These are phyloP conservation scores for Rhynchospora tenuis DNA, from an alignment of 176 grass and related monocot genomes.

Conservation along the genomic window DNA sequence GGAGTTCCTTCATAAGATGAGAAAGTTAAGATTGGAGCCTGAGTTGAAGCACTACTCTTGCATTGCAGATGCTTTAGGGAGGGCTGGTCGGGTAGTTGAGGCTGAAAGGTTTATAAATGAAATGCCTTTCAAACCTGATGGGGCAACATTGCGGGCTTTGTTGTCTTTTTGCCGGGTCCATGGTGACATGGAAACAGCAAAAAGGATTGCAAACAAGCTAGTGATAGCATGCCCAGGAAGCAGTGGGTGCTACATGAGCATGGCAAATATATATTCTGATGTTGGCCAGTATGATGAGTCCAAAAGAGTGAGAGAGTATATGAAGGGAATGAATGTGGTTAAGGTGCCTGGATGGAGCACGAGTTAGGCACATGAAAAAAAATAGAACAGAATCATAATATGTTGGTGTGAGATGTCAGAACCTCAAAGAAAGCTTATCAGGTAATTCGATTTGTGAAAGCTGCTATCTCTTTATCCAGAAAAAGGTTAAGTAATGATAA, in stretches of 20 bases:
- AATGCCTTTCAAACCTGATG: constrained; percentile 65
- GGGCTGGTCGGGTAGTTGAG: constrained; percentile 41
- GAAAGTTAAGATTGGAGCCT: constrained; percentile 24
- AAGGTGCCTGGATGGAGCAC: constrained; percentile 57
- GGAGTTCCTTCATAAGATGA: constrained; percentile 47
- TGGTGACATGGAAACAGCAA: constrained; percentile 51
- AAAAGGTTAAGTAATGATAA: not conserved
- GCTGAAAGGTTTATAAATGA: constrained; percentile 57
- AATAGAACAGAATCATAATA: not conserved
- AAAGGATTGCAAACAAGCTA: constrained; percentile 45
- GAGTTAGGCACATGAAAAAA: constrained; percentile 15
- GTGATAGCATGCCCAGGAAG: constrained; percentile 49
- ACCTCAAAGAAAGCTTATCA: not conserved
- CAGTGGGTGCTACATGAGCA: constrained; percentile 70
- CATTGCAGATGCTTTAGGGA: constrained; percentile 52
- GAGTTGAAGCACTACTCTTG: constrained; percentile 75
- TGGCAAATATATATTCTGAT: constrained; percentile 81
- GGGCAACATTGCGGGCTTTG: constrained; percentile 50
- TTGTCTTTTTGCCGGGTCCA: constrained; percentile 58
- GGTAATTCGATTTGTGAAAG: not conserved
- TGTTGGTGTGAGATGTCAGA: not conserved
- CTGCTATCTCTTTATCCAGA: not conserved
- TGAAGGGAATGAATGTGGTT: constrained; percentile 56
- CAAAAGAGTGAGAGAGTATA: constrained; percentile 61
- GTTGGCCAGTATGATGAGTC: constrained; percentile 53